Percentiles rank a stretch among this genome's conserved stretches.
phyloP scores from a whole-genome alignment of 306 rosid species.

The Cyamopsis tetragonoloba region DNA sequence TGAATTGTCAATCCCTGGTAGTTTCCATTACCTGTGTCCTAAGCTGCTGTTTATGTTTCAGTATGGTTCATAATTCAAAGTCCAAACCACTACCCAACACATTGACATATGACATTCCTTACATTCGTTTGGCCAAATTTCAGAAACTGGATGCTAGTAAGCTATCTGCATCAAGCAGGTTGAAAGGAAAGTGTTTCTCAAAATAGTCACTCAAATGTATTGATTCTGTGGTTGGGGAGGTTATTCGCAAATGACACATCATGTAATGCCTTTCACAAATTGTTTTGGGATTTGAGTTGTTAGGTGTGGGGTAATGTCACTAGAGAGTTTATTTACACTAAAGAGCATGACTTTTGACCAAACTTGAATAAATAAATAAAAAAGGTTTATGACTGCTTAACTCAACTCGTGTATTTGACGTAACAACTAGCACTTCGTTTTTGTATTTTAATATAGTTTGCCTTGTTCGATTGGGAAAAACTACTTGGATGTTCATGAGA shows the following conservation, averaged over 20 bases:
- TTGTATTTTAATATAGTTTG: neutral
- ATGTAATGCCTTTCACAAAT: neutral
- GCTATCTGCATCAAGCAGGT: slow-evolving; percentile 5
- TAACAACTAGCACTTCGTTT: neutral
- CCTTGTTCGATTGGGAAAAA: neutral
- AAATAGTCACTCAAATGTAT: neutral
- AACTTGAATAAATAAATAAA: neutral
- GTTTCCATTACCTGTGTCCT: neutral
- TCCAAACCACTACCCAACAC: slow-evolving; percentile 11
- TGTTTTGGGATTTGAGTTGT: neutral
- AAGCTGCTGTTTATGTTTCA: slow-evolving; percentile 1
- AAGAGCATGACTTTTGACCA: neutral
- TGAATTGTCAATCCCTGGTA: neutral
- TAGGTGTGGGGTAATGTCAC: neutral
- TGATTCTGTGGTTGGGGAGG: neutral
- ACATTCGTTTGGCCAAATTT: slow-evolving; percentile 11
- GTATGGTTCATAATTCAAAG: slow-evolving; percentile 19
- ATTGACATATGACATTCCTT: neutral
- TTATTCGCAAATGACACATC: neutral
- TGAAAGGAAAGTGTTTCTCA: slow-evolving; percentile 2
- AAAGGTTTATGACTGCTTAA: neutral
- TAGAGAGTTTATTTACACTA: neutral
- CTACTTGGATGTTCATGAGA: neutral
- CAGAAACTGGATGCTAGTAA: neutral
- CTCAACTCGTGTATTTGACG: neutral